These are phyloP conservation scores for Aegilops sharonensis DNA, from an alignment of 176 grass and related monocot genomes.

Conservation along the genomic window DNA sequence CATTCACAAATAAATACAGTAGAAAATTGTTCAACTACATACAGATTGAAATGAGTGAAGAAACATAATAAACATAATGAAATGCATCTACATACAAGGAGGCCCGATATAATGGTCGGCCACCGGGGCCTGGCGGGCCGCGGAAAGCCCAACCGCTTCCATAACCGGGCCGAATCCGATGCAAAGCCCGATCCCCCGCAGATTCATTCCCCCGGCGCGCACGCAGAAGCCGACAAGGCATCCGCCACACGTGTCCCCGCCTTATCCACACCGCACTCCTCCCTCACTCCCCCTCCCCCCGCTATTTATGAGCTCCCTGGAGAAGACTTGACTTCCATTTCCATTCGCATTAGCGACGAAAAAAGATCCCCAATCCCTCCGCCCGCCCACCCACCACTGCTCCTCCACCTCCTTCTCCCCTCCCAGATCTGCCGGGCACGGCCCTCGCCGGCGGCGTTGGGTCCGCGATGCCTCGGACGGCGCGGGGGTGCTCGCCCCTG, in stretches of 20 bases:
- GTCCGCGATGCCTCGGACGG: slow-evolving; percentile 42
- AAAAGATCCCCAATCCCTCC: too few species aligned
- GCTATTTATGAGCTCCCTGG: background rate
- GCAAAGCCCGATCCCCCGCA: too few species aligned
- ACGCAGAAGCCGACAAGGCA: background rate
- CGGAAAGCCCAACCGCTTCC: too few species aligned
- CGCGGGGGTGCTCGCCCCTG: slow-evolving; percentile 33
- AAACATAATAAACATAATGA: too few species aligned
- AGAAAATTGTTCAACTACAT: too few species aligned
- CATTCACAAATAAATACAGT: too few species aligned
- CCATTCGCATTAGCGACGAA: background rate
- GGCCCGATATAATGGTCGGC: too few species aligned
- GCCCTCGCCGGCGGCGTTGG: slow-evolving; percentile 33
- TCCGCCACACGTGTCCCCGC: slow-evolving; percentile 21
- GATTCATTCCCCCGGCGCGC: too few species aligned
- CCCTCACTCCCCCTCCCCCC: background rate
- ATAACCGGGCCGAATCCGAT: too few species aligned
- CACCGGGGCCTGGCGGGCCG: too few species aligned
- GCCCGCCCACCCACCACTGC: background rate
- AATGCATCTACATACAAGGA: too few species aligned
- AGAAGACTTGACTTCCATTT: background rate
- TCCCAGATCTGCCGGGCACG: slow-evolving; percentile 30
- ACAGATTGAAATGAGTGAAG: too few species aligned
- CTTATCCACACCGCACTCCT: slow-evolving; percentile 23
- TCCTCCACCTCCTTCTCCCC: background rate